Base-by-base conservation (phyloP, 495 filamentous ascomycete species). In the Cryomyces minteri region DNA sequence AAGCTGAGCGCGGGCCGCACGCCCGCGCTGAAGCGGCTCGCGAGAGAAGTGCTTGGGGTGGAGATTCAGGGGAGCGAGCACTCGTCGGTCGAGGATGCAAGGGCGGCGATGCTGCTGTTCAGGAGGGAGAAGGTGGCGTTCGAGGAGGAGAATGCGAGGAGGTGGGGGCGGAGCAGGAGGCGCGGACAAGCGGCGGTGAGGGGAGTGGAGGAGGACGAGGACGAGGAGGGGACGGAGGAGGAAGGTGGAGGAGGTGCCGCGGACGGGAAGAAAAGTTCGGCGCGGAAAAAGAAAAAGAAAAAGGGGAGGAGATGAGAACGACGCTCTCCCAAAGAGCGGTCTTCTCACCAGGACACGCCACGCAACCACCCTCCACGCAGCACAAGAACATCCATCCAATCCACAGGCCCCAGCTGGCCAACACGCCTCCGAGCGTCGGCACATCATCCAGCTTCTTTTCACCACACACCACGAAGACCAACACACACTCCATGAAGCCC, bases 101-200 rank as follows among this genome's bases (percentile, higher is more conserved):
- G 84, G 53, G 85, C 81, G 29, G 76, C 84, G 5, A 94, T 98
- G 85, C 64, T 83, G 40, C 62, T 96, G 40, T 95, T 92, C 55
- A 67, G 81, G 49, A 70, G 73, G 41, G 76, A 82, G 50, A 96
- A 93, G 62, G 68, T 73, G 38, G 78, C 70, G 9, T 94, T 96
- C 56, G 90, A 98, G 55, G 60, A 70, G 39, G 81, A 92, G 56
- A 74, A 87, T 59, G 62, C 72, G 50, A 75, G 74, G 49, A 71
- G 74, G 50, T 76, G 71, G 65, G 73, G 75, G 28, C 60, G 65
- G 39, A 54, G 58, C 50, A 65, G 61, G 51, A 69, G 51, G 11
- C 61, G 62, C 11, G 59, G 53, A 34, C 14, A 44, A 9, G 44
- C 28, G 48, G 48, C n/a, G 50, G 28, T 61, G 44, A 18, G 32